A percentile compares a stretch with the other conserved stretches of the same genome.
phyloP scores from a whole-genome alignment of 2,329 filamentous ascomycete species.

The Aspergillus udagawae region DNA sequence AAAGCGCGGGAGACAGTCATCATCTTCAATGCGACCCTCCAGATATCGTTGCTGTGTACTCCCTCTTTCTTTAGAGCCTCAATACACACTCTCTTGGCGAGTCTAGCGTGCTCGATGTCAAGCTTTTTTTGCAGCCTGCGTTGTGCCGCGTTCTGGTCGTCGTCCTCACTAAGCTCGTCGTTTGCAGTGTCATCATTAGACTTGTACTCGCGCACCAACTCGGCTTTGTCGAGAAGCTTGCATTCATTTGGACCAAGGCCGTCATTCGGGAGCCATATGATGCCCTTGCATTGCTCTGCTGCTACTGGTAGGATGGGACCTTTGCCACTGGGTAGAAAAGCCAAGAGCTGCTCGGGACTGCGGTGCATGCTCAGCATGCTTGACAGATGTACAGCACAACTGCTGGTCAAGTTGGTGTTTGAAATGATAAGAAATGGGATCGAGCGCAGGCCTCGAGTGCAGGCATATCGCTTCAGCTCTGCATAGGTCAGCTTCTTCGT shows the following conservation, averaged over 20 bases:
- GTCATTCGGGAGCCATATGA: constrained; percentile 27
- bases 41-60: constrained; percentile 22
- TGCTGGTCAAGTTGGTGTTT: constrained; percentile 20
- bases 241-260: constrained; percentile 14
- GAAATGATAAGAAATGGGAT: constrained; percentile 32
- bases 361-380: constrained; percentile 28
- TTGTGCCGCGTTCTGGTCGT: constrained; percentile 3
- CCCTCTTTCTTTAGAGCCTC: constrained; percentile 24
- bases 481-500: constrained; percentile 5
- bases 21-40: constrained; percentile 26
- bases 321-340: constrained; percentile 27
- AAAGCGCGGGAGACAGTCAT: constrained; percentile 24
- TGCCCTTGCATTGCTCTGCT: constrained; percentile 16
- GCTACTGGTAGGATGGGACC: constrained; percentile 16
- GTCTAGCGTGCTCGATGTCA: constrained; percentile 21
- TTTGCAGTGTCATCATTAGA: constrained; percentile 8
- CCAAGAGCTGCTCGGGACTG: constrained; percentile 24
- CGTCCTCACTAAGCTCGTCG: constrained; percentile 4
- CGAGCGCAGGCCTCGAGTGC: constrained; percentile 32
- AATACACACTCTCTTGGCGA: constrained; percentile 27
- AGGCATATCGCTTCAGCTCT: constrained; percentile 24
- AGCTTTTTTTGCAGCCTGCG: constrained; percentile 23
- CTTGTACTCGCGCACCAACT: constrained; percentile 9
- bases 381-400: constrained; percentile 25
- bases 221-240: constrained; percentile 20